Conservation (phyloP, 352 stramenopile species). For the Globisporangium ultimum region DNA sequence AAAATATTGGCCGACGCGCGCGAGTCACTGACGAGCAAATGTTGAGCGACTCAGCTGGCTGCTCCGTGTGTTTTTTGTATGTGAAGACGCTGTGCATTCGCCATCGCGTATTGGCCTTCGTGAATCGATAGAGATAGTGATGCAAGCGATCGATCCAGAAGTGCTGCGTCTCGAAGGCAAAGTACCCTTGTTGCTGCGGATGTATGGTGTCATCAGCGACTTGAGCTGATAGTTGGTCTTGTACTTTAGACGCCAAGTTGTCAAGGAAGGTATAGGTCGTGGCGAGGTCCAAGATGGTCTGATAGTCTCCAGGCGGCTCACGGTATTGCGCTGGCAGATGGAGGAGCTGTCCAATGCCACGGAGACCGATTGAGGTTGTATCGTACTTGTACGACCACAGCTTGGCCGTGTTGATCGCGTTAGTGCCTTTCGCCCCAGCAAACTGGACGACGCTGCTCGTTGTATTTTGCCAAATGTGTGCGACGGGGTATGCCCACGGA, state of each 20-base stretch:
- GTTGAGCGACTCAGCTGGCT: constrained; percentile 7
- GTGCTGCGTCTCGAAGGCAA: constrained; percentile 17
- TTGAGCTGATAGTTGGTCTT: constrained; percentile 3
- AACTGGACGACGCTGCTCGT: constrained; percentile 6
- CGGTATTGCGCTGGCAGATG: constrained; percentile 13
- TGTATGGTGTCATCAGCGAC: background rate
- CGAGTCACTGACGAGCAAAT: constrained; percentile 13
- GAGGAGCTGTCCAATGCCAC: constrained; percentile 21
- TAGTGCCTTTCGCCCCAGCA: constrained; percentile 14
- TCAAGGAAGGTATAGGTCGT: constrained; percentile 40
- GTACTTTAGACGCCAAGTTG: constrained; percentile 16
- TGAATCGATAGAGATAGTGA: constrained; percentile 16
- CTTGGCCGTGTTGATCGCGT: constrained; percentile 8
- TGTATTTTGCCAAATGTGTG: constrained; percentile 22
- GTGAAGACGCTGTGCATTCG: constrained; percentile 14
- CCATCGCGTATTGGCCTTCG: constrained; percentile 17
- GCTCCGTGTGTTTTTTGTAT: constrained; percentile 7
- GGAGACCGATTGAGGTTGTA: constrained; percentile 26
- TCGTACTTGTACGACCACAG: constrained; percentile 40
- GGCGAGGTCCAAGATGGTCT: constrained; percentile 12
- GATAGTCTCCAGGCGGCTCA: constrained; percentile 11
- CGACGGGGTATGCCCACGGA: constrained; percentile 41
- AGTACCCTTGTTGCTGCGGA: constrained; percentile 1
- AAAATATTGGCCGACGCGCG: constrained; percentile 11
- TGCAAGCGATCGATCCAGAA: constrained; percentile 37